A percentile compares a stretch with the other conserved stretches of the same genome.
phyloP scores from a whole-genome alignment of 345 rosid genomes.

The Capsella bursapastoris region DNA sequence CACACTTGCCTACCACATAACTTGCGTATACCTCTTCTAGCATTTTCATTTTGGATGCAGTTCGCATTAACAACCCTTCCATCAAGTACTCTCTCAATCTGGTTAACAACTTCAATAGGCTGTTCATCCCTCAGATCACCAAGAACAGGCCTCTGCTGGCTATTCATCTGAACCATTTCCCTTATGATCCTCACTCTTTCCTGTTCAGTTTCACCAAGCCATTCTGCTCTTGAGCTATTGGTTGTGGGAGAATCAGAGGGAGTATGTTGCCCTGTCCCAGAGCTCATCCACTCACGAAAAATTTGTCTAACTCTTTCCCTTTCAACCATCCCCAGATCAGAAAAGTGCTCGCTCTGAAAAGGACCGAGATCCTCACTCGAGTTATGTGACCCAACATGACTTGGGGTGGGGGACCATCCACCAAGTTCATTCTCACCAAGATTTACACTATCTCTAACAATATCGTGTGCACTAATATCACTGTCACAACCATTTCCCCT shows the following conservation, averaged over 20 bases:
- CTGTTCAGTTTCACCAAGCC: conserved; percentile 94
- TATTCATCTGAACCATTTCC: conserved; percentile 84
- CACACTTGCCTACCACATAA: conserved; percentile 89
- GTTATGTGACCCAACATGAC: conserved; percentile 50
- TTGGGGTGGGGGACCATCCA: conserved; percentile 59
- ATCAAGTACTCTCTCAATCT: conserved; percentile 73
- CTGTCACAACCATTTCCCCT: conserved; percentile 51
- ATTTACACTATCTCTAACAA: conserved; percentile 51
- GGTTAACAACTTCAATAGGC: conserved; percentile 59
- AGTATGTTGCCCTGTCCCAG: conserved; percentile 58
- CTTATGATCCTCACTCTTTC: conserved; percentile 89
- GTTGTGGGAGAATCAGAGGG: conserved; percentile 53
- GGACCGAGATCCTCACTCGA: conserved; percentile 54
- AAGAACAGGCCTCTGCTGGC: conserved; percentile 64
- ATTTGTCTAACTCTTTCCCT: conserved; percentile 90
- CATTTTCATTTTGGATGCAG: conserved; percentile 53
- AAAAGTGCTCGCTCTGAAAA: conserved; percentile 50
- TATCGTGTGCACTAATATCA: conserved; percentile 48
- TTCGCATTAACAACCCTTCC: conserved; percentile 60
- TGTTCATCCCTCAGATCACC: conserved; percentile 64
- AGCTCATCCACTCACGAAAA: conserved; percentile 84
- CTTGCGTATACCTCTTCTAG: conserved; percentile 73
- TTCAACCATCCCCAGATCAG: conserved; percentile 74
- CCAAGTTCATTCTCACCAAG: conserved; percentile 59
- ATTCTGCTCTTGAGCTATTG: conserved; percentile 61